Evolutionary conservation across 257 asterid genomes (phyloP).

Genomic region (Lantana camara): DNA sequence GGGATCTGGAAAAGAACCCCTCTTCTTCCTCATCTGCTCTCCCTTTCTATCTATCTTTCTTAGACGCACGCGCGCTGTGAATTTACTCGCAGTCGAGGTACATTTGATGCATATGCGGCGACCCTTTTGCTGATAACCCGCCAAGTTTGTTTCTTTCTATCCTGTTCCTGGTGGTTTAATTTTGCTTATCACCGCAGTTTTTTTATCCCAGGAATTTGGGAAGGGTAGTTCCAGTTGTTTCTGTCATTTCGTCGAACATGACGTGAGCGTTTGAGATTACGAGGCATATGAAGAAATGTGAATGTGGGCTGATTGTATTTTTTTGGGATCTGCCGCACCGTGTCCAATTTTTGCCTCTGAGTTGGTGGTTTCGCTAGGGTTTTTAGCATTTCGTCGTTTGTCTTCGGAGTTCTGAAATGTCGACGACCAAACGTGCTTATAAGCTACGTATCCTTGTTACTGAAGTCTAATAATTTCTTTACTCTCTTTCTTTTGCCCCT

Average conservation of each 20-base stretch:
- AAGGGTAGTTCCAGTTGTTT: slow-evolving; percentile 6
- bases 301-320: slow-evolving; percentile 27
- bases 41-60: background rate
- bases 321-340: slow-evolving; percentile 45
- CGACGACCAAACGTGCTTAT: slow-evolving; percentile 93
- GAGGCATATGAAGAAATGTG: slow-evolving; percentile 35
- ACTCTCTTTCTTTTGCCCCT: background rate
- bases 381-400: slow-evolving; percentile 31
- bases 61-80: slow-evolving; percentile 1
- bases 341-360: slow-evolving; percentile 23
- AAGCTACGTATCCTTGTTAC: slow-evolving; percentile 94
- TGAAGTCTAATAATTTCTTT: slow-evolving; percentile 15
- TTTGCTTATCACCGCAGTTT: slow-evolving; percentile 6
- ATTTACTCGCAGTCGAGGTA: slow-evolving; percentile 24
- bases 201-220: slow-evolving; percentile 8
- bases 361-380: slow-evolving; percentile 46
- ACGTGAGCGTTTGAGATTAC: slow-evolving; percentile 25
- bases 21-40: slow-evolving; percentile 26
- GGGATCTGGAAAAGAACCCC: slow-evolving; percentile 46
- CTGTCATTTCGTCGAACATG: slow-evolving; percentile 36
- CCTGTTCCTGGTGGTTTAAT: slow-evolving; percentile 19
- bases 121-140: slow-evolving; percentile 18
- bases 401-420: slow-evolving; percentile 43
- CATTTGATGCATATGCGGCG: slow-evolving; percentile 32
- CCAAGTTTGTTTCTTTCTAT: background rate